Conservation (phyloP, 2,329 filamentous ascomycete genomes). For the Emmonsia crescens region DNA sequence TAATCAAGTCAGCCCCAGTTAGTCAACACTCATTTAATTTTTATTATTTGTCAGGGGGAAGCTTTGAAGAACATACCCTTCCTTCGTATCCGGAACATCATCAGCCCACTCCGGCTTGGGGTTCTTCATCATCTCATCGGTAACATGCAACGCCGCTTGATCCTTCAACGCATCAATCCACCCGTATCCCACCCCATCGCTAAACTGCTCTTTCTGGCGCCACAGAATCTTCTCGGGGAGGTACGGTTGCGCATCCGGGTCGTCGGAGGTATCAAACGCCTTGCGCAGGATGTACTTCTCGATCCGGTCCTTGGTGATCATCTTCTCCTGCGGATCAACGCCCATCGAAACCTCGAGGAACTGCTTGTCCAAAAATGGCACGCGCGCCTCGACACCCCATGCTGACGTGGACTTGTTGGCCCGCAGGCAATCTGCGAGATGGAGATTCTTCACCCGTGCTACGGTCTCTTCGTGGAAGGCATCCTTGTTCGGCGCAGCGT, state of each 20-base stretch:
- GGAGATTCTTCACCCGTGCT: conserved; percentile 88
- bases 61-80: conserved; percentile 56
- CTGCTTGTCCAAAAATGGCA: conserved; percentile 95
- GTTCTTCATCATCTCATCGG: conserved; percentile 97
- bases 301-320: conserved; percentile 80
- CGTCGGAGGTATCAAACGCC: conserved; percentile 86
- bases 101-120: conserved; percentile 91
- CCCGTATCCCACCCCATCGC: conserved; percentile 93
- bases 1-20: conserved; percentile 1
- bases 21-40: not conserved
- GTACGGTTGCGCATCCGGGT: conserved; percentile 71
- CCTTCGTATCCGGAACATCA: conserved; percentile 92
- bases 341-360: conserved; percentile 91
- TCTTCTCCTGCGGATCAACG: conserved; percentile 88
- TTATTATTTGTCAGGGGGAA: not conserved
- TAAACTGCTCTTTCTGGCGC: conserved; percentile 99
- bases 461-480: conserved; percentile 96
- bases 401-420: conserved; percentile 99
- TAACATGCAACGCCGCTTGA: conserved; percentile 76
- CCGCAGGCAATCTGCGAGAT: conserved; percentile 88
- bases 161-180: conserved; percentile 99
- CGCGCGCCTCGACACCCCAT: conserved; percentile 95
- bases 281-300: conserved; percentile 98
- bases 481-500: conserved; percentile 78
- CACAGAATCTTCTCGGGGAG: conserved; percentile 94